Base-by-base conservation (phyloP, 2,329 filamentous ascomycete species). In the Aureobasidium melanogenum region DNA sequence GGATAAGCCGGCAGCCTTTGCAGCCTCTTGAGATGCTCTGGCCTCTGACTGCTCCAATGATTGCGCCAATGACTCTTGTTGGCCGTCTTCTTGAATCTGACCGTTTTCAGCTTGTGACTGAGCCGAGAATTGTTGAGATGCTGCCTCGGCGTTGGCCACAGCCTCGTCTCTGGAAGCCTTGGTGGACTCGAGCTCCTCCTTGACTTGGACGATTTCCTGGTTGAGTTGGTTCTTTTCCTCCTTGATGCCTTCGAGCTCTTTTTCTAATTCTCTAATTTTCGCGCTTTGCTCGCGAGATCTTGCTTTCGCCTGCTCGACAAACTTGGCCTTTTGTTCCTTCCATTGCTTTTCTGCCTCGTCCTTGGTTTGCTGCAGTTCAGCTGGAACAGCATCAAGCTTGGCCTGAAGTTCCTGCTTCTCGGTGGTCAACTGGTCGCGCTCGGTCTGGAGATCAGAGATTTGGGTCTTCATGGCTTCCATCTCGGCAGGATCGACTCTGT, bases 401-500 rank as follows among this genome's bases (percentile, higher is more conserved):
- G 79, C 74, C 64, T 82, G 76, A n/a, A 84, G 69, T 17, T 73
- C 69, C 60, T 76, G 76, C 66, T 76, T 80, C 67, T 79, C 79
- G 2, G 77, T 73, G 54, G 83, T 76, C 12, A 89, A 76, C 64
- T 70, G 66, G 61, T 78, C 77, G 51, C 76, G 77, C 67, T 91
- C 86, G 5, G 73, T 72, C 59, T 82, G 69, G 47, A 79, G 66
- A 26, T 71, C 71, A 17, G 84, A 77, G 58, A 97, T 83, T 63
- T 87, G 86, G 70, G 88, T 85, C 77, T 94, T 96, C 62, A 99
- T 82, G 63, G 88, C 86, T 68, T 97, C 93, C 71, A 97, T 83
- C 70, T 97, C 93, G 3, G 89, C 90, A 46, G 94, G 93, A 70
- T 99, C 94, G 57, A 95, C 90, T 61, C 93, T 89, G 67, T 96